Base-by-base conservation (phyloP, 1,284 basidiomycete species). In the Trichosporon ovoides region DNA sequence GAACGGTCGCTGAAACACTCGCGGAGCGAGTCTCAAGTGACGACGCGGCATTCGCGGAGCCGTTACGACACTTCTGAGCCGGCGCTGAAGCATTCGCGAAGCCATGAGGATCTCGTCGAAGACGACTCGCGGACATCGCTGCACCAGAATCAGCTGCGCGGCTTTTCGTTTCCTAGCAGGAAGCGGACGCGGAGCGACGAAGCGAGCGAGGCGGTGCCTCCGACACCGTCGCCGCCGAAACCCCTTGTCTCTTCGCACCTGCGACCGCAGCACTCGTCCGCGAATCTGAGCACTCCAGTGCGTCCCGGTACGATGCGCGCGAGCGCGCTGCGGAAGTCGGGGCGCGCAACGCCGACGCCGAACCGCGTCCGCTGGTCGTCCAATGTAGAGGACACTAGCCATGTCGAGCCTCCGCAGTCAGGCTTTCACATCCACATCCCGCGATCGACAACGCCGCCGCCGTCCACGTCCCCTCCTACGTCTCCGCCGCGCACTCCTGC, bases 281-380 rank as follows among this genome's bases (percentile, higher is more conserved):
- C 43, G 2, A 24, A 22, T n/a, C 13, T 48, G 24, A 48, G 14
- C 43, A 48, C 43, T 3, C 43, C 43, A 6, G 43, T 48, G 16
- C 43, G 43, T 7, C 43, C 43, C 5, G 28, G 43, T 22, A 22
- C 22, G 3, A 48, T 48, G 43, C 33, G 28, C n/a, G 34, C 55
- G 14, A 48, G 48, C 6, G 38, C 55, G n/a, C 48, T 40, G 13
- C 18, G 48, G 10, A 51, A 37, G 31, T 52, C 55, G 14, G 43
- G 22, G 4, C 43, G 43, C 28, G 43, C 43, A 6, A 48, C 43
- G 6, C 43, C 43, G 14, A 48, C 43, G 5, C 43, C 43, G 3
- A 52, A 35, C 31, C 28, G 31, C 28, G 50, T 52, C 2, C 49
- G 55, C 12, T 56, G 55, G 55, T 52, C 55, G 12, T 49, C 55